Evolutionary conservation across 169 alveolate genomes (phyloP), one percentile per base, ranked within the genome.

Genomic region (Cyclospora cayetanensis): DNA sequence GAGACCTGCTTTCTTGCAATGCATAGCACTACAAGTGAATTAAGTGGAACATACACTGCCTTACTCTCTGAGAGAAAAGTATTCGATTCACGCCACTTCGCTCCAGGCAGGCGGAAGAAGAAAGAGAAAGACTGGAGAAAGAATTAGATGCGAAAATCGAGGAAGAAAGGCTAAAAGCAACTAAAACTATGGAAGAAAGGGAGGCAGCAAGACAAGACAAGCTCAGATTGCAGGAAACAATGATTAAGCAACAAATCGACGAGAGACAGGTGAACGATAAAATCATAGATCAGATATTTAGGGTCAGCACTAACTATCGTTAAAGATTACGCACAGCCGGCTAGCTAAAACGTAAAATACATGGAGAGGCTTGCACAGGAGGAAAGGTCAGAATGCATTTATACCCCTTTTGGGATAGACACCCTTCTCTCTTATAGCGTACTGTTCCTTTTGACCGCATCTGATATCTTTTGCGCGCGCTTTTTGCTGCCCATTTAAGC

Each of bases 141-240:
- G 90, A 95, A 74, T 93, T 95, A 35, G 98, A 96, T 74, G 86
- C 83, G 20, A 94, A 94, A 95, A 95, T 95, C 96, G 98, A 96
- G 90, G 85, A 95, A 37, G 97, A 95, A 90, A 93, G 97, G 50
- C 86, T 96, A 22, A 94, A 94, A 82, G 92, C 90, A 52, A 82
- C 95, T 43, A 94, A 96, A 80, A 88, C 29, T 20, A 53, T 41
- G 0, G 86, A 87, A 27, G 87, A 66, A 46, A 66, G 68, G 41
- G 92, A 87, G 3, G 74, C 29, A 22, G 55, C 12, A 0, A 55
- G 86, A 20, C 92, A 37, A 25, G 74, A 46, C 22, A 70, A 53
- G 31, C 53, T 87, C 29, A 42, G 52, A 43, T 46, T 53, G 72
- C 74, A 87, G 76, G 92, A 77, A 29, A 72, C 46, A 18, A 66